Percentiles rank a stretch among this genome's conserved stretches.
Evolutionary conservation across 768 basidiomycete species (phyloP).

Genomic region (Suillus clintonianus): DNA sequence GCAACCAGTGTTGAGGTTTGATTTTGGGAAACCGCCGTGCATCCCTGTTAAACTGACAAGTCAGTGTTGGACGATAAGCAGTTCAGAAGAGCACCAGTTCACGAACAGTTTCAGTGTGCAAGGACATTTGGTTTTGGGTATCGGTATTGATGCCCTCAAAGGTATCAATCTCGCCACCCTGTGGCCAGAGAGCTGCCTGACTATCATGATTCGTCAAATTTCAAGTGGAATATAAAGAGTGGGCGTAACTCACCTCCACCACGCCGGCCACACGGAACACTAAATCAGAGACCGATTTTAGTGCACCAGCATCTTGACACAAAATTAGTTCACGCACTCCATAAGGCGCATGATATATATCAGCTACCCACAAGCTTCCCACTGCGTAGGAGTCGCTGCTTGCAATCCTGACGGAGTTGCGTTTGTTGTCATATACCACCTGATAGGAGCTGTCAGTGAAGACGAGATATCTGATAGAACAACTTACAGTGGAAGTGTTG

Average conservation of each 20-base stretch:
- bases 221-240: background rate
- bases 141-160: conserved; percentile 80
- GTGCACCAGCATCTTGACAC: conserved; percentile 1
- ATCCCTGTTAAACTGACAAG: conserved; percentile 38
- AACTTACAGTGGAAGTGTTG: conserved; percentile 56
- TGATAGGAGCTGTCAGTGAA: conserved; percentile 9
- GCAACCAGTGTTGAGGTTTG: conserved; percentile 54
- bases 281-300: conserved; percentile 23
- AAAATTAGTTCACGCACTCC: conserved; percentile 45
- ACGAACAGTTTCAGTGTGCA: conserved; percentile 64
- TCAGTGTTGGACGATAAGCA: background rate
- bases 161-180: conserved; percentile 75
- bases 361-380: conserved; percentile 65
- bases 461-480: background rate
- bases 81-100: background rate
- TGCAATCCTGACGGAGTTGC: conserved; percentile 69
- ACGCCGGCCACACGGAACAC: conserved; percentile 76
- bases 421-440: conserved; percentile 49
- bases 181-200: conserved; percentile 60
- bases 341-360: conserved; percentile 66
- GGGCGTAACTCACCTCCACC: conserved; percentile 39
- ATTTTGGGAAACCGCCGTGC: conserved; percentile 49
- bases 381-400: conserved; percentile 55
- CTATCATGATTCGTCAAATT: conserved; percentile 21
- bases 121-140: conserved; percentile 66